Base-by-base conservation (phyloP, 805 yeast species). In the Groenewaldozyma tartarivorans region DNA sequence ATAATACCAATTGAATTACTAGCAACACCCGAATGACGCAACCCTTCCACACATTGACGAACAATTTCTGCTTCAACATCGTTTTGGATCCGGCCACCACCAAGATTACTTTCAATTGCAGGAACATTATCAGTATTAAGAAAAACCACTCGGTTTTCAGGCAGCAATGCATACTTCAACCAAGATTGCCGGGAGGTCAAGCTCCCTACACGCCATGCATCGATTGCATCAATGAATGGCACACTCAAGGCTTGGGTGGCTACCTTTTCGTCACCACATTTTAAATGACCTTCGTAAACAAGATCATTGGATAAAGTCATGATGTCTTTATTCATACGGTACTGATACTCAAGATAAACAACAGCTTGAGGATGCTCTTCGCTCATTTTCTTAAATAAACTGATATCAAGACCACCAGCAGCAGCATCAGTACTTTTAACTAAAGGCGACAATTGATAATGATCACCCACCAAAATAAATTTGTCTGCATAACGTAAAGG, bases 401-500 rank as follows among this genome's bases (percentile, higher is more conserved):
- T 86, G 30, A 69, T 70, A 29, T 82, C 82, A 6, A 92, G 62
- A 0, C 87, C 88, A 0, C 72, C 76, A 9, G 51, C 50, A 40
- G 69, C 69, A 0, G 96, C 95, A 16, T 70, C 72, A 0, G 78
- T 72, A 50, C 76, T 76, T 20, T 73, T 69, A 1, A 92, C 87
- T 38, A 92, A 65, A 1, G 99, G 98, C 2, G 96, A 94, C 20
- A 92, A 66, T 58, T 92, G 99, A 48, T 73, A 76, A 58, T 92
- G 97, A 57, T 92, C 99, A 6, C 99, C 99, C n/a, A 92, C 96
- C 45, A 92, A 68, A 1, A 92, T 71, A 56, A 90, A 92, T 58
- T 74, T 82, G 35, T 81, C 79, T 26, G 87, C 79, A 48, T 72
- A 74, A 24, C 87, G 61, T 36, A 92, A 58, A 0, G 98, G 97